Base-by-base conservation (phyloP, 768 basidiomycete genomes). In the Scleroderma bovista region DNA sequence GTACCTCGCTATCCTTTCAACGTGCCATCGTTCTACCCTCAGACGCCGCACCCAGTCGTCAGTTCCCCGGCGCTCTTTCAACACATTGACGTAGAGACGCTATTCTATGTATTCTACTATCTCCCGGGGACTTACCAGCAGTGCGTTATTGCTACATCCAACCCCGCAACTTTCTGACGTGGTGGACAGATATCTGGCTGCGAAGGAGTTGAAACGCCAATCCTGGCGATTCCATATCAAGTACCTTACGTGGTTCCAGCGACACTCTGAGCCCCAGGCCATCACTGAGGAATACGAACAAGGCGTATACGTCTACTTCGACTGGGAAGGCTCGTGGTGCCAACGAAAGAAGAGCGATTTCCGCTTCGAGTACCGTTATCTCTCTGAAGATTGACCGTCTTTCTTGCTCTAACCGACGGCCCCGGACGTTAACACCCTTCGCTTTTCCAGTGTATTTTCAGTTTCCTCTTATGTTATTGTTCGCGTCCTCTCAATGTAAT, bases 201-300 rank as follows among this genome's bases (percentile, higher is more conserved):
- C 96, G 6, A 92, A 91, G 63, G 96, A 99, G 69, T 75, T 99
- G 56, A 98, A 98, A 73, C 80, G 88, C 44, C 95, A 97, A 65
- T 93, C 92, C 36, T 99, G 96, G 96, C 84, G 96, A 44, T 99
- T 98, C 77, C 96, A 99, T 68, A 90, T 97, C 53, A 97, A 98
- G 71, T 99, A 97, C 66, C 73, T 99, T 53, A 99, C 96, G 26
- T 99, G 96, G 94, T 99, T 99, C 81, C 96, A 98, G 68, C 83
- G 96, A 33, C 92, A 96, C 61, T 93, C 92, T 20, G 94, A 98
- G 62, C 96, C 96, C 9, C 92, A 95, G 62, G 93, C 93, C 2
- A 97, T 99, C 66, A 99, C 96, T 46, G 95, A 98, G 60, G 95
- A 98, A 66, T 99, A 97, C 67, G 96, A 99, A 70, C 94, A 98